phyloP scores from a whole-genome alignment of 257 asterid species.

The Leptodermis oblonga region DNA sequence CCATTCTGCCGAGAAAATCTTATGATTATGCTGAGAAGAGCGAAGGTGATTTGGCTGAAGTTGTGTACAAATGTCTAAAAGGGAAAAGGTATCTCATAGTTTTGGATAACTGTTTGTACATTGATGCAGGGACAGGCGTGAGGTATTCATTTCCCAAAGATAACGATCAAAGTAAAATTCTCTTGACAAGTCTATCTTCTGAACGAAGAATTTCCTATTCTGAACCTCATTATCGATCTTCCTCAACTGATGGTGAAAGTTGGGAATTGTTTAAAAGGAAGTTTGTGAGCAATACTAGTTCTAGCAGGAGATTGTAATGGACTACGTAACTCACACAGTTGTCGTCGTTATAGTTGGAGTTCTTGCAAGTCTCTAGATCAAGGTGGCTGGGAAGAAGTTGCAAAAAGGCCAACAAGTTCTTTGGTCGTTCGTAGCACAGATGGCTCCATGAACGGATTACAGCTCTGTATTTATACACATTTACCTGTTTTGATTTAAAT shows the following conservation, averaged over 20 bases:
- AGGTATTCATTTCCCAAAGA: not conserved
- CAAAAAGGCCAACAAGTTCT: no score
- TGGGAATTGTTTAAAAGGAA: not conserved
- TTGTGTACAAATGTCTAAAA: not conserved
- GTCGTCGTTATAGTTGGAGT: no score
- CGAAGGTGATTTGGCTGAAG: not conserved
- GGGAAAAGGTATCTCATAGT: conserved; percentile 13
- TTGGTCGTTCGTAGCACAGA: no score
- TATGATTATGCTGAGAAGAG: not conserved
- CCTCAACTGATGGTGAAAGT: not conserved
- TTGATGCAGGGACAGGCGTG: conserved; percentile 9
- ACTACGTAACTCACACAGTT: no score
- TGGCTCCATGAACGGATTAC: no score
- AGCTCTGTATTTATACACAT: no score
- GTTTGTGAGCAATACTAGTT: no score
- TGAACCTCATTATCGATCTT: not conserved
- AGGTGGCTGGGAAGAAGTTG: no score
- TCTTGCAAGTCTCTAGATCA: no score
- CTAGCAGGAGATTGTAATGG: no score
- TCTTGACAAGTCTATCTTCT: not conserved
- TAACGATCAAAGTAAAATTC: conserved; percentile 9
- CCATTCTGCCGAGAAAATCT: not conserved
- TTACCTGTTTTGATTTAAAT: no score
- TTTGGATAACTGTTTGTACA: not conserved
- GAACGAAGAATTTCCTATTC: not conserved